phyloP scores from a whole-genome alignment of 257 asterid genomes.

The Avicennia marina region DNA sequence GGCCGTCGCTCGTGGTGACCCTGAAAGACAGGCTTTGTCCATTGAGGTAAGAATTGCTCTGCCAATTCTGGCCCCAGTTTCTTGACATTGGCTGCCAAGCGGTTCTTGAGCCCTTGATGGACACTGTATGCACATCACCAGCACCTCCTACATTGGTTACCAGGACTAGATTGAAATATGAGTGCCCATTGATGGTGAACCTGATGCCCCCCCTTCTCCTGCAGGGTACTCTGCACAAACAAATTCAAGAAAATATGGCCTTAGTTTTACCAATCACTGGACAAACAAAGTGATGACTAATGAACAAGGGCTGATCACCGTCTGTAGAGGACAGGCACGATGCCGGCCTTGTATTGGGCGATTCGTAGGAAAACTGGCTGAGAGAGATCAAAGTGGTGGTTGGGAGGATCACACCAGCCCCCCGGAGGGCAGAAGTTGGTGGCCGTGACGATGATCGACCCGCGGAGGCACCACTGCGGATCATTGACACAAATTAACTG shows the following conservation, averaged over 20 bases:
- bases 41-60: slow-evolving; percentile 73
- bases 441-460: slow-evolving; percentile 75
- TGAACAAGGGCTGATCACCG: too few species aligned
- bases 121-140: slow-evolving; percentile 74
- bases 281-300: not conserved
- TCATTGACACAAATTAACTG: slow-evolving; percentile 62
- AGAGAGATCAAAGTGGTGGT: slow-evolving; percentile 87
- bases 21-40: slow-evolving; percentile 82
- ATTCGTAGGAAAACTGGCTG: slow-evolving; percentile 71
- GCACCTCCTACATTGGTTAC: slow-evolving; percentile 89
- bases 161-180: slow-evolving; percentile 81
- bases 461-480: slow-evolving; percentile 54
- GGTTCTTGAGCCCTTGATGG: slow-evolving; percentile 78
- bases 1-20: slow-evolving; percentile 77
- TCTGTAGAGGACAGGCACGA: slow-evolving; percentile 78
- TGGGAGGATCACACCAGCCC: slow-evolving; percentile 90
- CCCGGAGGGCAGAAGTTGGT: slow-evolving; percentile 97
- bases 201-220: slow-evolving; percentile 86
- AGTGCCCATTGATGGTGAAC: slow-evolving; percentile 80
- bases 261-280: too few species aligned
- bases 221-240: slow-evolving; percentile 80
- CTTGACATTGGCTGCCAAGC: slow-evolving; percentile 89
- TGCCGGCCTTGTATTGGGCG: slow-evolving; percentile 77
- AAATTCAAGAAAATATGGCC: too few species aligned
- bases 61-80: slow-evolving; percentile 99